Evolutionary conservation across 805 yeast genomes (phyloP), one percentile per base, ranked within the genome.

Genomic region (Teunomyces lycoperdinae): DNA sequence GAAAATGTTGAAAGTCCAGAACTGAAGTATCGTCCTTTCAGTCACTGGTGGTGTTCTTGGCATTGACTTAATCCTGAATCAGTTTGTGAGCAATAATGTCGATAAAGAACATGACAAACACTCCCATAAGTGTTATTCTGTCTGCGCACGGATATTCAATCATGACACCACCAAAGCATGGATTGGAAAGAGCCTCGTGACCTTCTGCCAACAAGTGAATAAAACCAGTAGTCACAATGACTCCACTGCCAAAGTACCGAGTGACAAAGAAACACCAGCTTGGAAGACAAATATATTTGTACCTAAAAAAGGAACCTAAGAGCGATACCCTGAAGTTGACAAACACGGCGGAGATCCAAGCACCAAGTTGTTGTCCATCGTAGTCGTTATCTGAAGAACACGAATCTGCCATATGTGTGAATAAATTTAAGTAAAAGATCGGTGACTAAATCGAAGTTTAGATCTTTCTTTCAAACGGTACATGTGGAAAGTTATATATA

Each of bases 151-250:
- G 61, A 43, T 66, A 68, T 8, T 59, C 64, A 2, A 44, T 50
- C 46, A 56, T 62, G 0, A 53, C 52, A 3, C 62, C 64, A n/a
- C 61, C 62, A 26, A 68, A 53, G 43, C 71, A 67, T n/a, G 58
- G 60, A 34, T 61, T 55, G 7, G 52, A 51, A 14, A 68, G 57
- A 13, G 60, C 55, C 29, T 50, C 52, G 26, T 55, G 50, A 2
- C 69, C 62, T 39, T 67, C 71, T 2, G 70, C 70, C 38, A 68
- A 51, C 32, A 68, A 55, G 44, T 68, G 73, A 31, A 68, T 61
- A 44, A 62, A 68, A 11, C 68, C 72, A 6, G 73, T 68, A 9
- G 70, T 70, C 4, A 67, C 56, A 45, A 68, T 67, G 26, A 68
- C 71, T 1, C 73, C 73, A 30, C 65, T 60, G 9, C 73, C 73